Conservation (phyloP, 345 rosid genomes). For the Syzygium aromaticum region DNA sequence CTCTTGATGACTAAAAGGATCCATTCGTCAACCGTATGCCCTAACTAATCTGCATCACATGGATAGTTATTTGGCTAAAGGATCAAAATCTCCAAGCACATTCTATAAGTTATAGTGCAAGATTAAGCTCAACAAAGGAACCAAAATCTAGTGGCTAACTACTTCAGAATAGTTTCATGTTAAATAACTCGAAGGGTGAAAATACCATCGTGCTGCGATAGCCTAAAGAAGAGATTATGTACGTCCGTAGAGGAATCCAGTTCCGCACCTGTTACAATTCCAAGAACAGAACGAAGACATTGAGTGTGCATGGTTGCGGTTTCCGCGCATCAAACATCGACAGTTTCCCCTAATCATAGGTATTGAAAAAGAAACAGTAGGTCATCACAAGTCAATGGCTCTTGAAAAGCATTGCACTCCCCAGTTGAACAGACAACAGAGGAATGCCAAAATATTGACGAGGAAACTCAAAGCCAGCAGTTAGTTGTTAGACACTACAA, state of each 20-base stretch:
- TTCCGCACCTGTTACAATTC: conserved; percentile 23
- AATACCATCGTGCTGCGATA: background rate
- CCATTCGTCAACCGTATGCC: background rate
- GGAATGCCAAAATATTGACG: background rate
- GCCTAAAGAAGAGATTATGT: background rate
- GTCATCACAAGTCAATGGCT: background rate
- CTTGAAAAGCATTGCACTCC: background rate
- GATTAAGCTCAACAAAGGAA: background rate
- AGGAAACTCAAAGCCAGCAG: background rate
- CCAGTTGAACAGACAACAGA: background rate
- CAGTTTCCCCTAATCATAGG: background rate
- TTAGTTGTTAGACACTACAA: background rate
- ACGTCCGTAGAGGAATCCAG: conserved; percentile 25
- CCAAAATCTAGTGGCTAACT: background rate
- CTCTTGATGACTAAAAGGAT: background rate
- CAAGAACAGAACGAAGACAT: background rate
- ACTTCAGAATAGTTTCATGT: conserved; percentile 2
- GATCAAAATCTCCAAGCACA: background rate
- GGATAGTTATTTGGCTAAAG: background rate
- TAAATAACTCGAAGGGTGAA: conserved; percentile 16
- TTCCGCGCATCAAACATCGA: background rate
- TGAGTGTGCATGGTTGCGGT: background rate
- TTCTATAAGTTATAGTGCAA: background rate
- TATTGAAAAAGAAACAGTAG: background rate
- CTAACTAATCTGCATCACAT: background rate